Evolutionary conservation across 164 flowering plant genomes (phyloP), one percentile per base, ranked within the genome.

Genomic region (Stephania yunnanensis): DNA sequence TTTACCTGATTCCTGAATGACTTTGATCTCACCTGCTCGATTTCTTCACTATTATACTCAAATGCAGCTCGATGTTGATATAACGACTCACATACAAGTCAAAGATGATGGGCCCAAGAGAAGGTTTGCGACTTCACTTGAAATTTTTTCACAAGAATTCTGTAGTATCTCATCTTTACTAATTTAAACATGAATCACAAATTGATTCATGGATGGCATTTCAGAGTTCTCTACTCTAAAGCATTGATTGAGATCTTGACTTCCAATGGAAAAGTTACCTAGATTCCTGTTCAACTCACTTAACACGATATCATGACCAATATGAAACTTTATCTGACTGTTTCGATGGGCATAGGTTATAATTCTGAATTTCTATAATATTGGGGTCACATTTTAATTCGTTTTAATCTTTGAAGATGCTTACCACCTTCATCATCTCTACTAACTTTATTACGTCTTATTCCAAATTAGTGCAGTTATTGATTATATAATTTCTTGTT

Each of bases 71-170:
- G 97, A 90, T 85, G 90, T 91, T 80, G 98, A 95, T 80, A 83
- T 95, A 73, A 88, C 93, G 53, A 93, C 99, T 72, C 96, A 87
- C 78, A 80, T 95, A 78, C 86, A 84, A 67, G 88, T 95, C 17
- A 86, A 89, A 79, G 94, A 87, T 42, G 98, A 93, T 83, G 99
- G 98, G 68, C 97, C 96, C 58, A 88, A 86, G 76, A 89, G 94
- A 86, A 95, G 99, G 98, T 95, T 31, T 76, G 86, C 65, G 45
- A 75, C 65, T 75, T 71, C 20, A 12, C 42, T n/a, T 8, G 25
- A 64, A 46, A 46, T 7, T 55, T 48, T 45, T 22, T 70, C 42
- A 55, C 46, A 6, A 6, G 8, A 17, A 11, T 70, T 46, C 19
- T 71, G 15, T 44, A 0, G 46, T 36, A 48, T 63, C 46, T n/a